phyloP scores from a whole-genome alignment of 1,139 yeast species.

The Scheffersomyces titani region DNA sequence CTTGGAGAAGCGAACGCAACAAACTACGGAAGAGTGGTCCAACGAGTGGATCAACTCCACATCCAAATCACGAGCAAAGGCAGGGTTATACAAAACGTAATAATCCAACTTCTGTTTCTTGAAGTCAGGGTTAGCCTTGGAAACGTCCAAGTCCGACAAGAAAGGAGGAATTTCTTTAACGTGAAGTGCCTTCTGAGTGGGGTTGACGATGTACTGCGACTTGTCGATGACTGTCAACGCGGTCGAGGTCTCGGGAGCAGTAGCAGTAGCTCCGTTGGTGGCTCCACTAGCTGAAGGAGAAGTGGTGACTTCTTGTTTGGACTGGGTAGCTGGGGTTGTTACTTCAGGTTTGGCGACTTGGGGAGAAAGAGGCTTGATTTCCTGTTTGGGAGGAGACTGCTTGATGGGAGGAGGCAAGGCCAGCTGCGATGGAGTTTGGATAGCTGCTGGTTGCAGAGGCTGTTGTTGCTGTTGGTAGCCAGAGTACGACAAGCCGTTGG shows the following conservation, averaged over 20 bases:
- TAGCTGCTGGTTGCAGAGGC: conserved; percentile 16
- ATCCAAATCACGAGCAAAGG: conserved; percentile 66
- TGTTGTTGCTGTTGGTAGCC: conserved; percentile 13
- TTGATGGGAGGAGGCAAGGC: conserved; percentile 15
- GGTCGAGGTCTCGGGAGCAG: conserved; percentile 31
- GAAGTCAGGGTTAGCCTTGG: conserved; percentile 73
- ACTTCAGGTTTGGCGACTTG: conserved; percentile 6
- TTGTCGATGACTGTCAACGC: conserved; percentile 43
- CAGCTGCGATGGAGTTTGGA: conserved; percentile 15
- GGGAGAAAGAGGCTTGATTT: conserved; percentile 11
- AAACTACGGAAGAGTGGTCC: conserved; percentile 91
- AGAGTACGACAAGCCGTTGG: conserved; percentile 11
- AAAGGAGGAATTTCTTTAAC: conserved; percentile 80
- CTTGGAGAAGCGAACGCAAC: conserved; percentile 91
- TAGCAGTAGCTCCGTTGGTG: conserved; percentile 11
- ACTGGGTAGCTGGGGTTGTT: conserved; percentile 4
- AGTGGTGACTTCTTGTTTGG: conserved; percentile 11
- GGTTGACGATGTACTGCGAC: conserved; percentile 46
- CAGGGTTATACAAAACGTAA: conserved; percentile 89
- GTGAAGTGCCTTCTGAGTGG: conserved; percentile 52
- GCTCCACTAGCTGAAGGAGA: conserved; percentile 10
- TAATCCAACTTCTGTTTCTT: conserved; percentile 87
- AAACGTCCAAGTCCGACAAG: conserved; percentile 78
- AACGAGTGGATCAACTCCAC: conserved; percentile 87
- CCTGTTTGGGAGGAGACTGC: conserved; percentile 14